Conservation (phyloP, 2,329 filamentous ascomycete species). For the Aspergillus fumigatiaffinis region DNA sequence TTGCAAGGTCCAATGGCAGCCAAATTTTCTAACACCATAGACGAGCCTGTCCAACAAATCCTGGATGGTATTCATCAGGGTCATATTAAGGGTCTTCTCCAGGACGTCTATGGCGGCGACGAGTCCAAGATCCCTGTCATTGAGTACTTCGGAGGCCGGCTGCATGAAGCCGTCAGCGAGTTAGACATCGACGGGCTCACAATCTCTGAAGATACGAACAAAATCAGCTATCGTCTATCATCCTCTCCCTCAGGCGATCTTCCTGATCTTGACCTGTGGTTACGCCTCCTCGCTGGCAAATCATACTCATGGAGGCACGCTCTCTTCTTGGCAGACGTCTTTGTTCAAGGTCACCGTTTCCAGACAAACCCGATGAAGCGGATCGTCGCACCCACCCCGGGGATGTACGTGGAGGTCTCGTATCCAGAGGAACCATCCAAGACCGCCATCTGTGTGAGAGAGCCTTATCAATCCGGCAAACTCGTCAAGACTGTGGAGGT, state of each 20-base stretch:
- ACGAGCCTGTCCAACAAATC: constrained; percentile 94
- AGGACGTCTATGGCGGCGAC: constrained; percentile 74
- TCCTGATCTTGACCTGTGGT: constrained; percentile 77
- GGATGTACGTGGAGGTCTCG: constrained; percentile 83
- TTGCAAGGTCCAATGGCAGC: constrained; percentile 90
- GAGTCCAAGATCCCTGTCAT: constrained; percentile 72
- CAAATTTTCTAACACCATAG: constrained; percentile 81
- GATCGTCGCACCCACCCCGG: constrained; percentile 80
- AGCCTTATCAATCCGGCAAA: constrained; percentile 81
- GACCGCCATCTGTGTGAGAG: constrained; percentile 81
- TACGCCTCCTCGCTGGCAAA: constrained; percentile 79
- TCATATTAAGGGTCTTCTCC: constrained; percentile 75
- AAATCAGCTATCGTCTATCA: constrained; percentile 80
- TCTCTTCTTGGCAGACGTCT: constrained; percentile 86
- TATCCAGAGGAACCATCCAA: constrained; percentile 77
- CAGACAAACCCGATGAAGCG: constrained; percentile 94
- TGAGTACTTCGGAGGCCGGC: constrained; percentile 93
- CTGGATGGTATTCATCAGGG: constrained; percentile 83
- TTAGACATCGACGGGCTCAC: constrained; percentile 81
- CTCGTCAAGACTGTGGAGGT: constrained; percentile 86
- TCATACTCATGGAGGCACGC: constrained; percentile 92
- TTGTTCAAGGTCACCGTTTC: constrained; percentile 94
- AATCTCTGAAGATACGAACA: constrained; percentile 72
- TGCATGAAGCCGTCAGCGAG: constrained; percentile 65
- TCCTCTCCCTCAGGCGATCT: constrained; percentile 68